These are phyloP conservation scores for Papiliotrema fonsecae DNA, from an alignment of 1,284 basidiomycete genomes.

Conservation along the genomic window DNA sequence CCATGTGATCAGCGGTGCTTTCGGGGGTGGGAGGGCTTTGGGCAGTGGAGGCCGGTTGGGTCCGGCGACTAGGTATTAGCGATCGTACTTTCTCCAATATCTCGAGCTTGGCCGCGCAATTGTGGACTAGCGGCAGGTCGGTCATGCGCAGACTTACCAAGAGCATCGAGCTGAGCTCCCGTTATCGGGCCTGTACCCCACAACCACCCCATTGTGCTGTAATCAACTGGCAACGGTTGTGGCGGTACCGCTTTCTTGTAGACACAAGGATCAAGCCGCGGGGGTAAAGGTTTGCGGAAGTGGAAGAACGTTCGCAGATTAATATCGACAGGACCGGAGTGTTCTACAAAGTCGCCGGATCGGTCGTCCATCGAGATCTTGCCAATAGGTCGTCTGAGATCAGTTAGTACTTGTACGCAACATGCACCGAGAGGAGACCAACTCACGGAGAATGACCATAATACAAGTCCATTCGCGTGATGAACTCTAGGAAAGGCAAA, in stretches of 20 bases:
- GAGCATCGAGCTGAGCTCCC: conserved; percentile 40
- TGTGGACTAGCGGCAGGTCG: no score
- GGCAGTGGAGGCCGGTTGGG: conserved; percentile 37
- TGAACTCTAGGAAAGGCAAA: conserved; percentile 54
- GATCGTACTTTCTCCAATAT: neutral
- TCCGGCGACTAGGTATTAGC: conserved; percentile 33
- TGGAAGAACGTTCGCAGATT: conserved; percentile 48
- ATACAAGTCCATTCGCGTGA: conserved; percentile 39
- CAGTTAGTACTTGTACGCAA: neutral
- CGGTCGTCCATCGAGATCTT: conserved; percentile 42
- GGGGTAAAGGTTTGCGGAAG: conserved; percentile 46
- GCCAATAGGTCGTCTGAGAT: conserved; percentile 30
- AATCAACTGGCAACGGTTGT: conserved; percentile 38
- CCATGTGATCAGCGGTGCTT: conserved; percentile 43
- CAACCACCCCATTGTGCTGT: conserved; percentile 42
- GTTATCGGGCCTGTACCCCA: conserved; percentile 47
- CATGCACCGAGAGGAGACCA: neutral
- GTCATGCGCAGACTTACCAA: conserved; percentile 23
- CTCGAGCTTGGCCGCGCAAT: no score
- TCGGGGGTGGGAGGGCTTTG: conserved; percentile 27
- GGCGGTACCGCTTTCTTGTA: conserved; percentile 32
- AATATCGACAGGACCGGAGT: conserved; percentile 41
- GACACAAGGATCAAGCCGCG: conserved; percentile 37
- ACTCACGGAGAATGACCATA: conserved; percentile 29
- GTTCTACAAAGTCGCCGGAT: conserved; percentile 48